Evolutionary conservation across 305 asterid species (phyloP), one percentile per base, ranked within the genome.

Genomic region (Ilex paraguariensis): DNA sequence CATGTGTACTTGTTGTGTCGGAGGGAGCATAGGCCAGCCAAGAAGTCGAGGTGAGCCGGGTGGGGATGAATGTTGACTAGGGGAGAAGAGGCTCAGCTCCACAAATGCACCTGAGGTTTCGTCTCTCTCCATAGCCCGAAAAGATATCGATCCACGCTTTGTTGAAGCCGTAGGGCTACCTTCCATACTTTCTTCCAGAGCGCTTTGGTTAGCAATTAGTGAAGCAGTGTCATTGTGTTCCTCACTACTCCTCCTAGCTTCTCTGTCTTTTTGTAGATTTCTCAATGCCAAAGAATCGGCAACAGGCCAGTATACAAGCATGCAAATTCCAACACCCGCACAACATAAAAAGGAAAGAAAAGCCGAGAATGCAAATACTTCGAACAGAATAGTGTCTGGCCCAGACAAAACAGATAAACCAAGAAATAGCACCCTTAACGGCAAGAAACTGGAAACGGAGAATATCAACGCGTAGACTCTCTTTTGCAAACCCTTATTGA

Each of bases 401-500:
- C 70, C 57, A 44, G 80, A 65, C 33, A 76, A 81, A 63, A 85
- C 95, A 10, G 97, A 83, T 59, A 90, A 68, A 66, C 95, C 95
- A 17, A 90, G 94, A 56, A 90, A 80, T 55, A 90, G 31, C 64
- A 87, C 87, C 74, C 97, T 75, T 62, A 85, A 75, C 0, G 85
- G 87, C 67, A 85, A 77, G 46, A 87, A 77, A 73, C 77, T 69
- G 56, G 83, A 69, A 32, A 79, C 71, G 44, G 78, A 78, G 72
- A 86, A 76, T 70, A 87, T 82, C 66, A 90, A 79, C 55, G 80
- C 64, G 82, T 79, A 90, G 72, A 90, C 91, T 73, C 97, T 82
- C 86, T 73, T 85, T 51, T 79, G 97, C 87, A 90, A 66, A 61
- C 91, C 86, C 81, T 85, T 90, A 58, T 90, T 90, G 78, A 90